Conservation (phyloP, 176 grass and related monocot genomes). For the Tillandsia fasciculata region DNA sequence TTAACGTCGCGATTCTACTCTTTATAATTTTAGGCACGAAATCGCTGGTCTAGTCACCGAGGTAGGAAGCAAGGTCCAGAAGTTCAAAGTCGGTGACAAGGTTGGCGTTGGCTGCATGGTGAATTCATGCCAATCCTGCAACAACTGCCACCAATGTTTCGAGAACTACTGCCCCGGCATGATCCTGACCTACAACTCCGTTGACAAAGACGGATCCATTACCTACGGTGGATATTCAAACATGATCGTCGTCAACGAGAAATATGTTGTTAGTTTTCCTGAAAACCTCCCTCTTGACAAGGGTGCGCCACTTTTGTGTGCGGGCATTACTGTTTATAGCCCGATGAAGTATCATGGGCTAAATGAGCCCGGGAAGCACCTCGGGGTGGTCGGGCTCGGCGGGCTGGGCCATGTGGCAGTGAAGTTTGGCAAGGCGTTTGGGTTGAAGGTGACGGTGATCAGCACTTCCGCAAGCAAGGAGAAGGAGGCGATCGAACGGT, state of each 20-base stretch:
- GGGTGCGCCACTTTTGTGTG: constrained; percentile 55
- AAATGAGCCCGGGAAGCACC: constrained; percentile 21
- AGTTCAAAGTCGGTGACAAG: constrained; percentile 30
- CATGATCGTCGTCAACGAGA: constrained; percentile 27
- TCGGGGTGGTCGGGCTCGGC: constrained; percentile 50
- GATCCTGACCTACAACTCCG: constrained; percentile 46
- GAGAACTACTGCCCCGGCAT: constrained; percentile 51
- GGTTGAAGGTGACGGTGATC: constrained; percentile 55
- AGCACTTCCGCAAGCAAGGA: constrained; percentile 36
- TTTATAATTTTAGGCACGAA: constrained; percentile 38
- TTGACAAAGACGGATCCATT: constrained; percentile 29
- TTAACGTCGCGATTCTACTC: background rate
- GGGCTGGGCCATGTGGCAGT: constrained; percentile 62
- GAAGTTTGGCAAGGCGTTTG: constrained; percentile 52
- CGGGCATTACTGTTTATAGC: constrained; percentile 48
- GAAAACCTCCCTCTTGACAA: constrained; percentile 28
- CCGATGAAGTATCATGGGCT: constrained; percentile 49
- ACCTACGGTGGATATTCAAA: constrained; percentile 53
- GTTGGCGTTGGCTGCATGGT: constrained; percentile 61
- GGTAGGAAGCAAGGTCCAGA: constrained; percentile 38
- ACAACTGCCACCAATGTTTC: constrained; percentile 23
- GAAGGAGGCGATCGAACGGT: constrained; percentile 37
- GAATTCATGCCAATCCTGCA: constrained; percentile 41
- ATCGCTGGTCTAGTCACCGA: constrained; percentile 41
- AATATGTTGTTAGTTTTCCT: constrained; percentile 41